These are phyloP conservation scores for Aspergillus costaricaensis DNA, from an alignment of 2,329 filamentous ascomycete species.

Conservation along the genomic window DNA sequence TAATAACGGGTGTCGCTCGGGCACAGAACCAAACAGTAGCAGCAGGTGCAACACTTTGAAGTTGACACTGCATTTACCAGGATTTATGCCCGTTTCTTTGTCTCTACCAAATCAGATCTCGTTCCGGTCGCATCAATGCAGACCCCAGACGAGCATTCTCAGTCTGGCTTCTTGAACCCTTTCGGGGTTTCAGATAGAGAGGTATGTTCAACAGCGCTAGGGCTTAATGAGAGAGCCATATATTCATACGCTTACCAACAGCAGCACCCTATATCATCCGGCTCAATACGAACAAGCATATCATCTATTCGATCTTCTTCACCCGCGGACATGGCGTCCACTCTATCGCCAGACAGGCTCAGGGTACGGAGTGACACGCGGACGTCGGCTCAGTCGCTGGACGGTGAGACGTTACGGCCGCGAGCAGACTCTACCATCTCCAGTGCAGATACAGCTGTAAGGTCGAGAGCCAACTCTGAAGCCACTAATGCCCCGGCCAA, in stretches of 20 bases:
- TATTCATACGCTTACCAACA: slow-evolving; percentile 12
- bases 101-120: slow-evolving; percentile 9
- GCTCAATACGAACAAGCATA: slow-evolving; percentile 7
- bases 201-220: slow-evolving; percentile 13
- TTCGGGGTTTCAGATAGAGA: slow-evolving; percentile 14
- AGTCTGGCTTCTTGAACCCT: slow-evolving; percentile 16
- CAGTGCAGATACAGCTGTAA: slow-evolving; percentile 35
- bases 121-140: slow-evolving; percentile 19
- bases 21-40: not conserved
- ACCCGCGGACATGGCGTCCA: slow-evolving; percentile 28
- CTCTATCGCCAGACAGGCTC: slow-evolving; percentile 25
- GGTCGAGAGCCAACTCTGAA: slow-evolving; percentile 39
- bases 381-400: slow-evolving; percentile 36
- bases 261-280: slow-evolving; percentile 7
- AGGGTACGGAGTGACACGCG: slow-evolving; percentile 31
- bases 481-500: slow-evolving; percentile 24
- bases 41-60: not conserved
- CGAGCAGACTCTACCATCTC: slow-evolving; percentile 45
- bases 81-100: slow-evolving; percentile 1
- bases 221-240: not conserved
- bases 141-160: slow-evolving; percentile 17
- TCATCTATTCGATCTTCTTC: slow-evolving; percentile 20
- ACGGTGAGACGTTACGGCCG: slow-evolving; percentile 48
- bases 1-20: not conserved
- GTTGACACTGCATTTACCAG: not conserved